phyloP scores from a whole-genome alignment of 441 rosid species.

The Arabidopsis hybrid region DNA sequence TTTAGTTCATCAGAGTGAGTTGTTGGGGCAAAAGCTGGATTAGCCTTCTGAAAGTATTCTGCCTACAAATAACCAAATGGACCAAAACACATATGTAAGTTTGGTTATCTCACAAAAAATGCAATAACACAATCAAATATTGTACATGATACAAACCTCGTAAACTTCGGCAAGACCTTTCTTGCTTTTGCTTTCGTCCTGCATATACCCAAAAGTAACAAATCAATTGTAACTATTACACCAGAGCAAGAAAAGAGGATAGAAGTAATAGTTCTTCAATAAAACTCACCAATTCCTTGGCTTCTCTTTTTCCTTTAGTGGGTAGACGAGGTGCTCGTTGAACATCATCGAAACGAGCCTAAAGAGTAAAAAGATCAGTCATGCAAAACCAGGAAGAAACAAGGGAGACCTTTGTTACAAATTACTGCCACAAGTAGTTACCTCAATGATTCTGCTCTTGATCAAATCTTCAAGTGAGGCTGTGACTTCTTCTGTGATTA shows the following conservation, averaged over 20 bases:
- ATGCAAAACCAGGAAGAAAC: neutral
- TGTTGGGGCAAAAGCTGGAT: conserved; percentile 70
- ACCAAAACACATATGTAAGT: conserved; percentile 17
- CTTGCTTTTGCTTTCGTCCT: conserved; percentile 94
- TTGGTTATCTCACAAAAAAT: conserved; percentile 9
- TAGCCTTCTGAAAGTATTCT: conserved; percentile 74
- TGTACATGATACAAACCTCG: conserved; percentile 68
- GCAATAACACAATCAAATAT: conserved; percentile 15
- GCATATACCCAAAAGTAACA: conserved; percentile 45
- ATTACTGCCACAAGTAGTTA: conserved; percentile 36
- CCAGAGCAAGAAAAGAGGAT: conserved; percentile 11
- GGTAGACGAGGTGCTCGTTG: conserved; percentile 62
- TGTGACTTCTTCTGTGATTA: conserved; percentile 95
- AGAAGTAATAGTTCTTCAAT: conserved; percentile 11
- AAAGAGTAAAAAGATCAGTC: conserved; percentile 38
- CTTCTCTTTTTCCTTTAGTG: conserved; percentile 69
- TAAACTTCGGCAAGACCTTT: conserved; percentile 94
- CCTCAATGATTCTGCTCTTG: conserved; percentile 77
- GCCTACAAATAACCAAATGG: conserved; percentile 58
- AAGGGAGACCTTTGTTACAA: conserved; percentile 17
- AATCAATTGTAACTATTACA: conserved; percentile 10
- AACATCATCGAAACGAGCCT: conserved; percentile 85
- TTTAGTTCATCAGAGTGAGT: conserved; percentile 86
- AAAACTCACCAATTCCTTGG: conserved; percentile 71
- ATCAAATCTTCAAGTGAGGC: conserved; percentile 88